Conservation (phyloP, 179 eudicot genomes). For the Amaranthus tricolor region DNA sequence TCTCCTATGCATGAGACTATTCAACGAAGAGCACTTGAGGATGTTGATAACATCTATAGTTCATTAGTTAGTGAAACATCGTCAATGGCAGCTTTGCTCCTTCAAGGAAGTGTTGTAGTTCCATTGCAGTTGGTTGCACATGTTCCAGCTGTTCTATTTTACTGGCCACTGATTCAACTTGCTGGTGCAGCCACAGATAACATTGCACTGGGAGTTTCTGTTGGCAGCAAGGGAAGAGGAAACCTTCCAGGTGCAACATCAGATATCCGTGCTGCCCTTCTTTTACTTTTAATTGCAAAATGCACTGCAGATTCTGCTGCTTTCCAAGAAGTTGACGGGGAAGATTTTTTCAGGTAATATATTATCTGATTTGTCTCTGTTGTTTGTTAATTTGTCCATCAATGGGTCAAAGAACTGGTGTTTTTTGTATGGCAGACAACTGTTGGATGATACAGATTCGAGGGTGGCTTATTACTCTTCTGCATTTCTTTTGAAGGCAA, state of each 20-base stretch:
- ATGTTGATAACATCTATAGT: constrained; percentile 35
- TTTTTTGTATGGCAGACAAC: constrained; percentile 51
- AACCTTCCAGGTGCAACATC: constrained; percentile 98
- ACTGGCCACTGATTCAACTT: constrained; percentile 98
- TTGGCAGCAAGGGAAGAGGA: constrained; percentile 98
- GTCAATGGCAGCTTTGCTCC: constrained; percentile 95
- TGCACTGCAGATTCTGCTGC: constrained; percentile 95
- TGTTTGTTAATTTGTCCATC: background rate
- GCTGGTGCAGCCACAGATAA: constrained; percentile 98
- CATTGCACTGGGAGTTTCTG: constrained; percentile 96
- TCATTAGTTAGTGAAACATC: constrained; percentile 64
- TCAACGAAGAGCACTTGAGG: constrained; percentile 53
- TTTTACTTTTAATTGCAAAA: constrained; percentile 92
- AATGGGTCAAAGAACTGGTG: background rate
- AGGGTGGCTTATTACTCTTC: constrained; percentile 99
- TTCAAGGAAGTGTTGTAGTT: constrained; percentile 88
- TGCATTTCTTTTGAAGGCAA: constrained; percentile 92
- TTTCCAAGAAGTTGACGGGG: constrained; percentile 87
- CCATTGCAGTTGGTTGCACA: constrained; percentile 94
- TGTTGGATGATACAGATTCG: constrained; percentile 94
- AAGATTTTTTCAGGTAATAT: constrained; percentile 81
- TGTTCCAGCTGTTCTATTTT: constrained; percentile 84
- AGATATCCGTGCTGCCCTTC: constrained; percentile 96
- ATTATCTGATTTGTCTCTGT: background rate
- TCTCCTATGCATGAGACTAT: constrained; percentile 38